These are phyloP conservation scores for Colletotrichum lini DNA, from an alignment of 2,329 filamentous ascomycete species.

Conservation along the genomic window DNA sequence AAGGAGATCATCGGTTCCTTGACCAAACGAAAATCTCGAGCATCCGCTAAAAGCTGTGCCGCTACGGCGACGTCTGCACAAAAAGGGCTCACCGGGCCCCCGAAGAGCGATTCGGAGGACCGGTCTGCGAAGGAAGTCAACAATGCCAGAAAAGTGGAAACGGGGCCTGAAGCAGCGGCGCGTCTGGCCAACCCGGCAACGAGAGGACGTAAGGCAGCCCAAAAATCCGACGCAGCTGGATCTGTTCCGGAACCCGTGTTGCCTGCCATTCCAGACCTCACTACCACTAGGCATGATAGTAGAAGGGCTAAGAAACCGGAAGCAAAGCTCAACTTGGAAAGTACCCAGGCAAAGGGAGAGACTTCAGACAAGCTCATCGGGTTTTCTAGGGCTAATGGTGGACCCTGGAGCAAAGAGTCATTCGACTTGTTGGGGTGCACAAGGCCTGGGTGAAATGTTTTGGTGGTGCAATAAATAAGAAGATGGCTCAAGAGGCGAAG, in stretches of 20 bases:
- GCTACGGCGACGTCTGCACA: background rate
- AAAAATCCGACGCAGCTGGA: constrained; percentile 66
- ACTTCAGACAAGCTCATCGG: constrained; percentile 52
- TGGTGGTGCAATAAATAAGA: background rate
- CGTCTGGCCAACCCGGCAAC: constrained; percentile 62
- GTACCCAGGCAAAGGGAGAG: background rate
- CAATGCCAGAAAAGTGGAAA: background rate
- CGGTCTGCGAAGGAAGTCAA: background rate
- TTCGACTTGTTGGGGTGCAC: constrained; percentile 75
- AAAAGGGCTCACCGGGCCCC: background rate
- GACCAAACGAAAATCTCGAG: background rate
- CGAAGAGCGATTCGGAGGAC: background rate
- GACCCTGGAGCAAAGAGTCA: constrained; percentile 79
- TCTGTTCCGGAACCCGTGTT: constrained; percentile 60
- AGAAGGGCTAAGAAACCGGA: background rate
- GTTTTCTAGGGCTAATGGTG: constrained; percentile 67
- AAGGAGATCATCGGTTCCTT: constrained; percentile 62
- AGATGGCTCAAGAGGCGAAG: background rate
- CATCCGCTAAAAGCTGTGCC: background rate
- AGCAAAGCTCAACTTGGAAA: background rate
- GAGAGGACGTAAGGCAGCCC: constrained; percentile 67
- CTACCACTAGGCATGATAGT: background rate
- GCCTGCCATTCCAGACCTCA: constrained; percentile 42
- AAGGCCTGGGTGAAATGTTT: constrained; percentile 58
- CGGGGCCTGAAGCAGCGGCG: background rate